These are phyloP conservation scores for Hymenoscyphus repandus DNA, from an alignment of 2,329 filamentous ascomycete species.

Conservation along the genomic window DNA sequence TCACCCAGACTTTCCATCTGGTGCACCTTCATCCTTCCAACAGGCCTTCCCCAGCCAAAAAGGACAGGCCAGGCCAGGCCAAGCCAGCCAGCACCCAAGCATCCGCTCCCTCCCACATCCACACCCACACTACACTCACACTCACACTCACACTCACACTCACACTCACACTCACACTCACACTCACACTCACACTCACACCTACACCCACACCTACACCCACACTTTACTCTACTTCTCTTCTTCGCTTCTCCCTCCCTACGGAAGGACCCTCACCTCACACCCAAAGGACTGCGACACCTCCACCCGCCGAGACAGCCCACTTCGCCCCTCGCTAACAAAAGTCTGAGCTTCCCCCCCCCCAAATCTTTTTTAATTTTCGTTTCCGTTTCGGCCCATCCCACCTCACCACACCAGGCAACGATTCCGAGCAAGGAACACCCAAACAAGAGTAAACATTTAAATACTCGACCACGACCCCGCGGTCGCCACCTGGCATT, in stretches of 20 bases:
- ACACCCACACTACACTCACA: no score
- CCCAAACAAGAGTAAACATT: conserved; percentile 1
- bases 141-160: no score
- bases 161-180: no score
- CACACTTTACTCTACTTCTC: background rate
- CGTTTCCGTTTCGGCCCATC: conserved; percentile 3
- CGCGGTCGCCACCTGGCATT: conserved; percentile 15
- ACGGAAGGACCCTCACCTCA: background rate
- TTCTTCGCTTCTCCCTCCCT: background rate
- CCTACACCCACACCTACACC: background rate
- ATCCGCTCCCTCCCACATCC: no score
- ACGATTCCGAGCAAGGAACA: background rate
- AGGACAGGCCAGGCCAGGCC: no score
- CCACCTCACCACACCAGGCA: conserved; percentile 2
- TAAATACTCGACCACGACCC: background rate
- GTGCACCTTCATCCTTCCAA: no score
- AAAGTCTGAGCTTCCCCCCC: conserved; percentile 6
- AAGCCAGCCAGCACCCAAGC: no score
- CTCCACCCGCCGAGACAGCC: background rate
- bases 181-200: no score
- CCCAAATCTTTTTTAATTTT: background rate
- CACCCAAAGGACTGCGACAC: no score
- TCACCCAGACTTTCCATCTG: no score
- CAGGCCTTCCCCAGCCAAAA: no score
- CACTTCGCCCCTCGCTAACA: conserved; percentile 5